Evolutionary conservation across 768 basidiomycete species (phyloP).

Genomic region (Termitomyces sp.): DNA sequence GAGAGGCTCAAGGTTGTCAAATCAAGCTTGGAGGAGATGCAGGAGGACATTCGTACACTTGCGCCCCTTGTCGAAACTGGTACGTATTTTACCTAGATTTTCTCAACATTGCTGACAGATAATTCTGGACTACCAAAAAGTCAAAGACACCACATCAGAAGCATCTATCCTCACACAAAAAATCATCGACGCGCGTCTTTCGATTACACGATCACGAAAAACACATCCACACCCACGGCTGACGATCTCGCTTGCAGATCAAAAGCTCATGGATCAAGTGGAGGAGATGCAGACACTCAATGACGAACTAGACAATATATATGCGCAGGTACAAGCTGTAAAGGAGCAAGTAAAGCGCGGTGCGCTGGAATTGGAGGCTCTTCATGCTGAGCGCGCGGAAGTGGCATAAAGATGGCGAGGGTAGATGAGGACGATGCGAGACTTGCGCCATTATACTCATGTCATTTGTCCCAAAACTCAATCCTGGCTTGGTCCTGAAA

Average conservation of each 20-base stretch:
- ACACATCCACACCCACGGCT: conserved; percentile 77
- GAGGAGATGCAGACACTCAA: conserved; percentile 71
- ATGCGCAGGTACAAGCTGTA: conserved; percentile 45
- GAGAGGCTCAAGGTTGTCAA: conserved; percentile 63
- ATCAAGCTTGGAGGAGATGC: conserved; percentile 53
- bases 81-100: conserved; percentile 16
- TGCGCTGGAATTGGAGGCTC: conserved; percentile 51
- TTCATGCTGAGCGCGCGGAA: conserved; percentile 61
- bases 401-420: conserved; percentile 60
- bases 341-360: conserved; percentile 62
- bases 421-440: conserved; percentile 63
- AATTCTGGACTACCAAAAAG: conserved; percentile 54
- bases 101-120: background rate
- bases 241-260: conserved; percentile 71
- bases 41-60: conserved; percentile 57
- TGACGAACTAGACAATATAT: conserved; percentile 56
- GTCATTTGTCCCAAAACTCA: conserved; percentile 38
- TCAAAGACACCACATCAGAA: conserved; percentile 47
- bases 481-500: background rate
- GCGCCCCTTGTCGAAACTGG: conserved; percentile 72
- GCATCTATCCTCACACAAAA: conserved; percentile 64
- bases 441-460: conserved; percentile 63
- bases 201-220: conserved; percentile 76
- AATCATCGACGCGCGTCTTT: conserved; percentile 80
- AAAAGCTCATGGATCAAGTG: conserved; percentile 71